Conservation (phyloP, 2,329 filamentous ascomycete genomes). For the Chrysoporthe austroafricana region DNA sequence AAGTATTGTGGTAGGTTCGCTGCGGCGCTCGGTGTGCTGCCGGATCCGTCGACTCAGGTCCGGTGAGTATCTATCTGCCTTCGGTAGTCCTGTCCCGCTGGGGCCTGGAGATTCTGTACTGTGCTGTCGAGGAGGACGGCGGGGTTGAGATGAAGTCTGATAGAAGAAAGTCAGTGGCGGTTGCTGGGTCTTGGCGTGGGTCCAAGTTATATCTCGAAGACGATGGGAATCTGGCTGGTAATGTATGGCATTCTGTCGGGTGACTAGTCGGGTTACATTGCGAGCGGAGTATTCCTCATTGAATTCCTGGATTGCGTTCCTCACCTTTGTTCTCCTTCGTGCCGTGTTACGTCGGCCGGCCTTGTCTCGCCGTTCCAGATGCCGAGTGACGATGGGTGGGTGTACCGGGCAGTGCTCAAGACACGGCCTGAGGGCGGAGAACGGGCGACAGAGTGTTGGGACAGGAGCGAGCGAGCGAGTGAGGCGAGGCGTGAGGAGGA, state of each 20-base stretch:
- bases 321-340: slow-evolving; percentile 9
- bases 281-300: slow-evolving; percentile 1
- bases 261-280: slow-evolving; percentile 19
- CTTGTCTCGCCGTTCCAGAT: background rate
- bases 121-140: background rate
- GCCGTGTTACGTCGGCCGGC: background rate
- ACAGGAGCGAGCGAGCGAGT: background rate
- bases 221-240: slow-evolving; percentile 6
- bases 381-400: background rate
- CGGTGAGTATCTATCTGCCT: background rate
- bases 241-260: slow-evolving; percentile 21
- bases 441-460: background rate
- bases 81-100: background rate
- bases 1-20: background rate
- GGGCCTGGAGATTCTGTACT: background rate
- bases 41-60: background rate
- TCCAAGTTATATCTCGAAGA: background rate
- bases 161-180: background rate
- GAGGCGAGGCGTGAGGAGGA: background rate
- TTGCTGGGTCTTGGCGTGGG: background rate
- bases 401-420: too few species aligned
- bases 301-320: slow-evolving; percentile 1
- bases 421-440: background rate
- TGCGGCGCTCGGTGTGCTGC: background rate
- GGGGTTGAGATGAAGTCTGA: background rate